Evolutionary conservation across 495 filamentous ascomycete genomes (phyloP).

Genomic region (Pyrenula massariospora): DNA sequence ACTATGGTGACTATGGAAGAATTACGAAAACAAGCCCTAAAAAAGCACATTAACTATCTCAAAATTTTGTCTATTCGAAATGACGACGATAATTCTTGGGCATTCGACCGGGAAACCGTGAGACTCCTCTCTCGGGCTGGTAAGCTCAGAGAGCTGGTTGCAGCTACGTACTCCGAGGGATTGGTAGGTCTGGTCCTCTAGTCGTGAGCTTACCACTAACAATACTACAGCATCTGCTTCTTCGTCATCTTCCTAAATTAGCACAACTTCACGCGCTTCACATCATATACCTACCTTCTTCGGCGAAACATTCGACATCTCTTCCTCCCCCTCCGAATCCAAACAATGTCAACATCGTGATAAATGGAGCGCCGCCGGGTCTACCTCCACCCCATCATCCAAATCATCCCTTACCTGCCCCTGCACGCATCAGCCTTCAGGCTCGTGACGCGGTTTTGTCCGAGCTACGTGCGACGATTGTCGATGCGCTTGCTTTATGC

Average conservation of each 20-base stretch:
- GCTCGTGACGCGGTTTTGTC: background rate
- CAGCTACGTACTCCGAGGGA: slow-evolving; percentile 32
- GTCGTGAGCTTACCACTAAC: background rate
- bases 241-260: background rate
- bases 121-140: slow-evolving; percentile 34
- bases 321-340: background rate
- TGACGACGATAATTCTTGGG: slow-evolving; percentile 37
- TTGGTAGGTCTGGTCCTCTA: slow-evolving; percentile 31
- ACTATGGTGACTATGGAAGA: slow-evolving; percentile 34
- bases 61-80: slow-evolving; percentile 17
- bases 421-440: background rate
- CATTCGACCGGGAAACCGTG: slow-evolving; percentile 36
- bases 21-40: slow-evolving; percentile 33
- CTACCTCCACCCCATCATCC: background rate
- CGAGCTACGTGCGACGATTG: background rate
- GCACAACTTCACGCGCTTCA: background rate
- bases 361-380: background rate
- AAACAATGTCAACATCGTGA: background rate
- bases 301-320: background rate
- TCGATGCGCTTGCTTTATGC: background rate
- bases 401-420: background rate
- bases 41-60: slow-evolving; percentile 14
- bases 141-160: slow-evolving; percentile 39
- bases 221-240: background rate
- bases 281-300: background rate